Evolutionary conservation across 2,329 filamentous ascomycete genomes (phyloP), one percentile per base, ranked within the genome.

Genomic region (Cladosporium velox): DNA sequence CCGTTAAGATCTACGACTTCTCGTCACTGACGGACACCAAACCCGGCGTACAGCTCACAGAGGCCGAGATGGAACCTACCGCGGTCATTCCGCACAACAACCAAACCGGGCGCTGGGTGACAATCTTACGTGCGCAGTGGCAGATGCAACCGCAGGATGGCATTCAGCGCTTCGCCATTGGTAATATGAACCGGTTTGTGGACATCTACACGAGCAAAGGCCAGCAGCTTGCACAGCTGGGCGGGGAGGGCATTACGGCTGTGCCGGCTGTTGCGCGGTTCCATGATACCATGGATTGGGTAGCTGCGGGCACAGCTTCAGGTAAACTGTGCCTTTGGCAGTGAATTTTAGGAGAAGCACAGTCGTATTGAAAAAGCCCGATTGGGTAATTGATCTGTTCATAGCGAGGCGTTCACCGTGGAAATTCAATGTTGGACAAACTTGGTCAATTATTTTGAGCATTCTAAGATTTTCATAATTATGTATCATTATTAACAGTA

Each of bases 31-130:
- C 2, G 85, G 97, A 1, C 82, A 83, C 14, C 93, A 97, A 74
- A 97, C 97, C 74, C 96, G 96, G 74, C 93, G 34, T 32, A 15
- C 83, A 84, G 3, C 77, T 96, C 11, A 76, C 79, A 0, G 84
- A 88, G 1, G 78, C 84, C 14, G 83, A 86, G 8, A 91, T 97
- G 85, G 81, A 87, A 68, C 93, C 94, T 0, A 81, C 84, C 0
- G 85, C 88, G 0, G 81, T 87, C 1, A 86, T 98, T 0, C 84
- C 84, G 12, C 95, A 99, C 74, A 99, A 99, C 75, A 97, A 97
- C 74, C 95, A 99, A 80, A 98, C 93, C 0, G 95, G 94, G 0
- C 85, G 93, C 65, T 97, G 92, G 92, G 93, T 97, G 0, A 96
- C 92, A 0, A 97, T 89, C 72, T 80, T 90, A 84, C 75, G 96